Percentiles rank a stretch among this genome's conserved stretches.
These are phyloP conservation scores for Mortierella alpina DNA, from an alignment of 192 early-diverging fungal genomes.

Conservation along the genomic window DNA sequence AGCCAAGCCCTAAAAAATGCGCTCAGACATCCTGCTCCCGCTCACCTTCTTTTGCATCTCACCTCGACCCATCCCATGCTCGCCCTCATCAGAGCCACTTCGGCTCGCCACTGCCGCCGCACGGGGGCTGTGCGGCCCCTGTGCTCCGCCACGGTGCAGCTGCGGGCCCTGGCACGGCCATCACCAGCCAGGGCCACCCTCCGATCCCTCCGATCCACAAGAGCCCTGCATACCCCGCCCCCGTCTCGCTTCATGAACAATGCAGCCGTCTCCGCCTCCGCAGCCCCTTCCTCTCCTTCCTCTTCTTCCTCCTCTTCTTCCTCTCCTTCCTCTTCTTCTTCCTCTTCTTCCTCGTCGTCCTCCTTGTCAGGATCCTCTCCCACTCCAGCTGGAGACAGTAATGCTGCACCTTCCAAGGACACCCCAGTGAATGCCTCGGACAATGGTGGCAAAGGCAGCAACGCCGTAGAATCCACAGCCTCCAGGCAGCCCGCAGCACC, in stretches of 20 bases:
- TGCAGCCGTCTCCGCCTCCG: not conserved
- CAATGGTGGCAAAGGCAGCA: not conserved
- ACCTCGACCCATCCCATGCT: too few species aligned
- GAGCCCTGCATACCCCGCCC: conserved; percentile 4
- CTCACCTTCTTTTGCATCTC: too few species aligned
- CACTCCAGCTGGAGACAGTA: not conserved
- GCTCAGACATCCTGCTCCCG: too few species aligned
- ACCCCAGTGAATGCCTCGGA: too few species aligned
- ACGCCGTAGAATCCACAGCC: not conserved
- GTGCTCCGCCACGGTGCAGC: too few species aligned
- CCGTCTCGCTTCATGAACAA: not conserved
- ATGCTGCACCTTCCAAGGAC: not conserved
- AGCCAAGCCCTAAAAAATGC: too few species aligned
- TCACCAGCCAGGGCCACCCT: too few species aligned
- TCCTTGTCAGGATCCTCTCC: not conserved
- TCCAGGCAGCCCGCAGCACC: conserved; percentile 1
- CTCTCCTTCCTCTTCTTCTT: not conserved
- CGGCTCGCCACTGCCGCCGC: too few species aligned
- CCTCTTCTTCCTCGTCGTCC: not conserved
- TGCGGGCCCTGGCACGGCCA: too few species aligned
- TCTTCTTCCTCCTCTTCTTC: not conserved
- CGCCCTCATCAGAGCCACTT: too few species aligned
- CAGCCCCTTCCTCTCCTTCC: not conserved
- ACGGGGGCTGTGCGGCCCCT: too few species aligned
- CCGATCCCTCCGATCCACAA: not conserved